phyloP scores from a whole-genome alignment of 2,329 filamentous ascomycete genomes.

The Pseudocercospora vitis region DNA sequence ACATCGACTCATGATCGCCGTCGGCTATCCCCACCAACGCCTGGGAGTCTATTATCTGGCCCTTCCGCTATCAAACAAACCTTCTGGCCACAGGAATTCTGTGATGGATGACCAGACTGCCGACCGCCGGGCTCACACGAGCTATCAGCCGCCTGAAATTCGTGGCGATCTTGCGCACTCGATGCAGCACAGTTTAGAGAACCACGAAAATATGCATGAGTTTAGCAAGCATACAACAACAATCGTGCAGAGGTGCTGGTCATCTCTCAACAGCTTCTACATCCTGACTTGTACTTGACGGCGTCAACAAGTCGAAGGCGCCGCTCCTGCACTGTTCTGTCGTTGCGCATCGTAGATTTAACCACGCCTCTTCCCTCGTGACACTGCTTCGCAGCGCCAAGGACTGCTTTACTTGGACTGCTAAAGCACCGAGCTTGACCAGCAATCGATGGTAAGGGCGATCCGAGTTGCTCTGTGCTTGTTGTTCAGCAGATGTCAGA shows the following conservation, averaged over 20 bases:
- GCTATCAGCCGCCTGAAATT: neutral
- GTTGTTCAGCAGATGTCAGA: slow-evolving; percentile 35
- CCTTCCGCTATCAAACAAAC: too few species aligned
- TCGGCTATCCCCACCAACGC: slow-evolving; percentile 3
- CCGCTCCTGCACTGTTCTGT: neutral
- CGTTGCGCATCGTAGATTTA: neutral
- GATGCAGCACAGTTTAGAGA: neutral
- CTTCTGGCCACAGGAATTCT: too few species aligned
- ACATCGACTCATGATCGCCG: neutral
- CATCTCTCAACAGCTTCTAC: neutral
- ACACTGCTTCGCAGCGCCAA: neutral
- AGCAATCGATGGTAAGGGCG: too few species aligned
- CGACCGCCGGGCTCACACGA: neutral
- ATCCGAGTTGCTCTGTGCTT: slow-evolving; percentile 32
- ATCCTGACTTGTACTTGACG: neutral
- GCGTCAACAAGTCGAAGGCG: neutral
- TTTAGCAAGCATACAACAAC: neutral
- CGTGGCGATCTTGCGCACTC: neutral
- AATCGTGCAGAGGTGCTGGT: neutral
- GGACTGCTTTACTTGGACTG: neutral
- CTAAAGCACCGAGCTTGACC: too few species aligned
- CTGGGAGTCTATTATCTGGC: neutral
- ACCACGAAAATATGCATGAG: slow-evolving; percentile 1
- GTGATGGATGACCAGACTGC: neutral
- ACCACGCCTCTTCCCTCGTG: neutral